A percentile compares a stretch with the other conserved stretches of the same genome.
phyloP scores from a whole-genome alignment of 495 filamentous ascomycete species.

The Tuber calosporum region DNA sequence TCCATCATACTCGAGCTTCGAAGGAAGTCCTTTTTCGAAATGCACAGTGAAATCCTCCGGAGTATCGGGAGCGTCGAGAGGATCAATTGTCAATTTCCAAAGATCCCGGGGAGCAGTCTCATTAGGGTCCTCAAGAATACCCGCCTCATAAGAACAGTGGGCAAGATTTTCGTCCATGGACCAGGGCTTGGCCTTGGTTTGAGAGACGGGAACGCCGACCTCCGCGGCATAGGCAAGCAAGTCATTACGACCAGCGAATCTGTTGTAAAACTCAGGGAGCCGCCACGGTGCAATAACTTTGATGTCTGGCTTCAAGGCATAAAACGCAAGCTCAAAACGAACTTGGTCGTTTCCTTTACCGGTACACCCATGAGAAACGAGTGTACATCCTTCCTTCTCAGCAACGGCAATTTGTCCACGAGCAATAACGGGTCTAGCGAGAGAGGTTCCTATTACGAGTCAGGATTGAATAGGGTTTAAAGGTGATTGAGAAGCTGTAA shows the following conservation, averaged over 20 bases:
- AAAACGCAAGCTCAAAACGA: constrained; percentile 72
- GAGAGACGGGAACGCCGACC: constrained; percentile 75
- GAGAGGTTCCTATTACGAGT: constrained; percentile 51
- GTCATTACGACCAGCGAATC: constrained; percentile 75
- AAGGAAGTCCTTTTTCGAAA: constrained; percentile 81
- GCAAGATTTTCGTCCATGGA: constrained; percentile 84
- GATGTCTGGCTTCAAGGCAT: constrained; percentile 64
- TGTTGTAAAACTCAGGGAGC: constrained; percentile 71
- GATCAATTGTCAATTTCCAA: constrained; percentile 78
- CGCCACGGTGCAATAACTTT: constrained; percentile 89
- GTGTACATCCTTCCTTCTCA: constrained; percentile 57
- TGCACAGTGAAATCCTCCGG: constrained; percentile 68
- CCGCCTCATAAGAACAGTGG: constrained; percentile 86
- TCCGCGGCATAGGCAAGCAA: constrained; percentile 78
- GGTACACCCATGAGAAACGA: constrained; percentile 73
- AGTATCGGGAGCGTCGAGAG: constrained; percentile 64
- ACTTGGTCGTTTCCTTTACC: constrained; percentile 86
- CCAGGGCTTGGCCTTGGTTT: constrained; percentile 82
- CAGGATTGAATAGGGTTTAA: neutral
- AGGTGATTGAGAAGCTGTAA: neutral
- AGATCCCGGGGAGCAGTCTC: constrained; percentile 64
- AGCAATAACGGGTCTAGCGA: constrained; percentile 86
- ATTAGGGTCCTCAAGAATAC: constrained; percentile 64
- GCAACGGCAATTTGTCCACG: constrained; percentile 71
- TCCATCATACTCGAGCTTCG: constrained; percentile 58